Conservation (phyloP, 441 rosid genomes). For the Pelargonium myrrhifolium region DNA sequence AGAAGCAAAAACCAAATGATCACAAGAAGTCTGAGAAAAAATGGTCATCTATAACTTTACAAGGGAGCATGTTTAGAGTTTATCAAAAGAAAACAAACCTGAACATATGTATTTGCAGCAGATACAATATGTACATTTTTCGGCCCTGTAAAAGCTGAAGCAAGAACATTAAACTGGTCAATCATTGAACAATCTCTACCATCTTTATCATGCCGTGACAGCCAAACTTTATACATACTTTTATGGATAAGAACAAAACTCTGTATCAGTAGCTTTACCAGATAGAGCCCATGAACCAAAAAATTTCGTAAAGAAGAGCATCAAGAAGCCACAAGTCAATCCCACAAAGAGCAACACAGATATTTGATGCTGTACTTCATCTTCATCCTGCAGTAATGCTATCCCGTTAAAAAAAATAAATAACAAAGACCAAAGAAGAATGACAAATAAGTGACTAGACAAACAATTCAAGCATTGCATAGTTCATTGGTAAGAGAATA, state of each 20-base stretch:
- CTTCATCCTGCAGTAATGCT: slow-evolving; percentile 38
- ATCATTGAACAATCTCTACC: neutral
- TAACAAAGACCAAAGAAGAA: slow-evolving; percentile 6
- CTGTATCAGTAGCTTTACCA: slow-evolving; percentile 37
- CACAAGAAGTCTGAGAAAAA: too few relatives aligned
- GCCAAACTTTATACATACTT: neutral
- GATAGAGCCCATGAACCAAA: slow-evolving; percentile 48
- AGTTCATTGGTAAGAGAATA: too few relatives aligned
- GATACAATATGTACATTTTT: slow-evolving; percentile 48
- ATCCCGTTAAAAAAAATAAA: slow-evolving; percentile 14
- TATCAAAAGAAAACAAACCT: slow-evolving; percentile 31
- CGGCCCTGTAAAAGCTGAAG: slow-evolving; percentile 53
- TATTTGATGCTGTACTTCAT: slow-evolving; percentile 59
- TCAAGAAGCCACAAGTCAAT: slow-evolving; percentile 39
- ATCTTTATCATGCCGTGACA: too few relatives aligned
- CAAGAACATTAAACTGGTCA: slow-evolving; percentile 14
- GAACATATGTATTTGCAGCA: slow-evolving; percentile 56
- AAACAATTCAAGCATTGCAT: neutral
- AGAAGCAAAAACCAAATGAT: too few relatives aligned
- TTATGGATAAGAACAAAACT: neutral
- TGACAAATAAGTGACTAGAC: neutral
- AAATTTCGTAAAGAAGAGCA: slow-evolving; percentile 47
- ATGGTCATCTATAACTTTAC: too few relatives aligned
- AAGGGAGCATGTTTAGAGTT: too few relatives aligned
- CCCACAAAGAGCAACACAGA: slow-evolving; percentile 54